Evolutionary conservation across 805 yeast species (phyloP).

Genomic region (Nakazawaea siamensis): DNA sequence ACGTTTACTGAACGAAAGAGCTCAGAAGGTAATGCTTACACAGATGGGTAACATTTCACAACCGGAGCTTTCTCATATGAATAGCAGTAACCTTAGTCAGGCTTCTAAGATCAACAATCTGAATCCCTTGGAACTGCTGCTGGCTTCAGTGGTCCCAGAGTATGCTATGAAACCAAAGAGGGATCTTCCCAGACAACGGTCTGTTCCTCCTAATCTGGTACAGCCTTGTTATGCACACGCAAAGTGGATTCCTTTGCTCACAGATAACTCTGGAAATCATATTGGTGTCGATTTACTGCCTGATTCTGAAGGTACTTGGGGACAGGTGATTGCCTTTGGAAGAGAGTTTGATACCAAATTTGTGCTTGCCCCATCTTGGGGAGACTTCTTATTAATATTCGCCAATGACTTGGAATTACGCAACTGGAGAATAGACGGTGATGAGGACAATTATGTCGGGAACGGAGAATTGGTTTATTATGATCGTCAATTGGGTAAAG

Average conservation of each 20-base stretch:
- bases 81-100: constrained; percentile 6
- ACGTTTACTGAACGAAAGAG: constrained; percentile 22
- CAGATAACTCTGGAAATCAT: constrained; percentile 83
- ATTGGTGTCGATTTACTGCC: constrained; percentile 82
- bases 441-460: constrained; percentile 55
- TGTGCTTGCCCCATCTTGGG: constrained; percentile 80
- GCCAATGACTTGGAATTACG: constrained; percentile 80
- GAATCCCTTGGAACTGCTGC: background rate
- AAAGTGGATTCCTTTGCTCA: constrained; percentile 82
- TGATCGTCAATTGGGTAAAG: constrained; percentile 46
- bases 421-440: constrained; percentile 55
- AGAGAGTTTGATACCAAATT: constrained; percentile 85
- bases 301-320: constrained; percentile 62
- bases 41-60: constrained; percentile 10
- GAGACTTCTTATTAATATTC: constrained; percentile 68
- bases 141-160: background rate
- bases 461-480: constrained; percentile 62
- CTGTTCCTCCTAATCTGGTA: constrained; percentile 67
- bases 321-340: constrained; percentile 86
- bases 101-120: constrained; percentile 3
- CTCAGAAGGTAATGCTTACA: constrained; percentile 12
- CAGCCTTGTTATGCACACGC: constrained; percentile 71
- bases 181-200: constrained; percentile 42
- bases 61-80: constrained; percentile 16
- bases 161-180: constrained; percentile 20